Base-by-base conservation (phyloP, 176 grass and related monocot species). In the Raddia distichophylla region DNA sequence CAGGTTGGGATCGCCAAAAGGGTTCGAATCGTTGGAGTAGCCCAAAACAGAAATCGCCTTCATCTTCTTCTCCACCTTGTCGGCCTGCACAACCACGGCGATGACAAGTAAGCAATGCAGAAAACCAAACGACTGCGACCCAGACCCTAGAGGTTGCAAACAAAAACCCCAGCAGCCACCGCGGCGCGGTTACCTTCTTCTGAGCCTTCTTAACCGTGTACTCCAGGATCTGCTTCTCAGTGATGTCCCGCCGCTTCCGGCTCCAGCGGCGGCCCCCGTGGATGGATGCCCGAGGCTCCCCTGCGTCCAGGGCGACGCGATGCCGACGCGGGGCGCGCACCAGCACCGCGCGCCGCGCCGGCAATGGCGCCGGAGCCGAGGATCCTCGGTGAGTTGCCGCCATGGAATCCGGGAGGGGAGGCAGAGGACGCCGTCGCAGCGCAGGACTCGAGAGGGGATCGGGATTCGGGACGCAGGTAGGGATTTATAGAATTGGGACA, bases 1-100 rank as follows among this genome's bases (percentile, higher is more conserved):
- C 44, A 98, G 86, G 58, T 98, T 98, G 33, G 92, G 84, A 71
- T 95, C 92, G 11, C 95, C 92, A 65, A 95, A 95, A 49, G 95
- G 95, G 71, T 98, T 98, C 1, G 95, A 95, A 71, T 98, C 90
- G 48, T 98, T 98, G 67, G 84, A 90, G 64, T 98, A 98, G 1
- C 88, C 90, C 6, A 90, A 95, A 63, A 98, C 92, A 0, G 88
- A 82, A 68, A 83, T 93, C 18, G 86, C 33, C 86, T 98, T 98
- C 60, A 98, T 93, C 83, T 98, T 98, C 88, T 93, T 95, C 11
- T 92, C 92, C 75, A 98, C 95, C 73, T 93, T 98, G 80, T 89
- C 75, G 19, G 90, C 95, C 95, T 98, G 75, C 74, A 76, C 20
- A 53, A 60, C 6, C 62, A 15, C 18, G 15, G 32, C 32, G 15